Conservation (phyloP, 2,329 filamentous ascomycete genomes). For the Fusarium zealandicum region DNA sequence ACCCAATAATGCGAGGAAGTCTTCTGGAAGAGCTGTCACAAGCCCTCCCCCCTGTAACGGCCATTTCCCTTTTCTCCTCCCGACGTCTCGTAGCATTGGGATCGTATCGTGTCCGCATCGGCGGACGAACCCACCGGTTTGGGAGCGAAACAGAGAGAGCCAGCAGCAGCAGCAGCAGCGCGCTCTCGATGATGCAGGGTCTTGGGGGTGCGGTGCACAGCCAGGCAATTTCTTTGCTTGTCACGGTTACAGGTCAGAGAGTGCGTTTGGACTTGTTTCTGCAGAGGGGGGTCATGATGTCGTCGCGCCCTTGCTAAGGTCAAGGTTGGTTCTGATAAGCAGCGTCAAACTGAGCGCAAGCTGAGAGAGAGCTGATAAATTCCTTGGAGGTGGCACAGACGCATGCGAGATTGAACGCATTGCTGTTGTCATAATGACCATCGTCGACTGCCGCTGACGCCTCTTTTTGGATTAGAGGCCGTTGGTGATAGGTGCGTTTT, state of each 20-base stretch:
- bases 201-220: conserved; percentile 2
- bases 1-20: conserved; percentile 15
- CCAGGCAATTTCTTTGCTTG: conserved; percentile 3
- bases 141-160: conserved; percentile 21
- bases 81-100: conserved; percentile 10
- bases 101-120: conserved; percentile 27
- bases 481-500: conserved; percentile 25
- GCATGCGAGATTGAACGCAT: neutral
- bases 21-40: conserved; percentile 37
- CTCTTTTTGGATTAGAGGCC: conserved; percentile 31
- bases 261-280: too few species aligned
- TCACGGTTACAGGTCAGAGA: too few species aligned
- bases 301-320: too few species aligned
- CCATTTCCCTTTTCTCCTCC: conserved; percentile 11
- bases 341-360: too few species aligned
- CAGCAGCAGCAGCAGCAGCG: too few species aligned
- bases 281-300: too few species aligned
- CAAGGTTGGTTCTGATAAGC: too few species aligned
- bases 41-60: conserved; percentile 2
- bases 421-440: conserved; percentile 30
- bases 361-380: too few species aligned
- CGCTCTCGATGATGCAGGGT: conserved; percentile 4
- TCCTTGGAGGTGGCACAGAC: conserved; percentile 10
- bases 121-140: conserved; percentile 21
- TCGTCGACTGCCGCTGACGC: conserved; percentile 16